Conservation (phyloP, 768 basidiomycete species). For the Sarcomyxa edulis region DNA sequence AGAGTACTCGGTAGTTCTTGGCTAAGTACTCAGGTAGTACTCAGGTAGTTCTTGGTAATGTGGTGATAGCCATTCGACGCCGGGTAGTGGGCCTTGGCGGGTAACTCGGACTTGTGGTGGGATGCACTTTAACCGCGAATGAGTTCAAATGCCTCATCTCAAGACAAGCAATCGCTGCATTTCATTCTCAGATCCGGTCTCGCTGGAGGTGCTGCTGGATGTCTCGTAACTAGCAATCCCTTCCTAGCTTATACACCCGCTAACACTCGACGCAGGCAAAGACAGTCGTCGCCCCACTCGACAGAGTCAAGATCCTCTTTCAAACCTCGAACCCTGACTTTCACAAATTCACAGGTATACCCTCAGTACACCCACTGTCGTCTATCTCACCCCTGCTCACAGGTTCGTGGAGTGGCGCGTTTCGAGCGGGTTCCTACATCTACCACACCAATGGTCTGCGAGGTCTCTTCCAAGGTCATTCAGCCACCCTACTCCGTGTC, state of each 20-base stretch:
- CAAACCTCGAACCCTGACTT: constrained; percentile 97
- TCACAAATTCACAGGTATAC: constrained; percentile 91
- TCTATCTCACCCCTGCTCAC: constrained; percentile 21
- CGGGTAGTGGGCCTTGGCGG: no score
- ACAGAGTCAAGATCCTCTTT: constrained; percentile 97
- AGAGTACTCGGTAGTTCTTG: no score
- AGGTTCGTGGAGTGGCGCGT: constrained; percentile 88
- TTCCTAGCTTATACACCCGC: constrained; percentile 6
- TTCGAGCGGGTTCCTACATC: constrained; percentile 71
- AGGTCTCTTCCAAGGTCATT: constrained; percentile 93
- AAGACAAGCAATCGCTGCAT: constrained; percentile 51
- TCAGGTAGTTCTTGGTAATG: no score
- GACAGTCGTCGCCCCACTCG: constrained; percentile 91
- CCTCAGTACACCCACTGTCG: constrained; percentile 16
- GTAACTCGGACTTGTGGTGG: no score
- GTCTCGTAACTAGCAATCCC: constrained; percentile 60
- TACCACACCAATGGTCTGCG: constrained; percentile 60
- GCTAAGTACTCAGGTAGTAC: no score
- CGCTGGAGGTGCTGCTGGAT: constrained; percentile 92
- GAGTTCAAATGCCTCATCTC: constrained; percentile 52
- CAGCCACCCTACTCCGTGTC: constrained; percentile 87
- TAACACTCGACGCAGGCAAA: constrained; percentile 61
- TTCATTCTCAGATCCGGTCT: constrained; percentile 78
- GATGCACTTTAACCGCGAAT: no score
- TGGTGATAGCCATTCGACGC: no score